These are phyloP conservation scores for Rhodofomes roseus DNA, from an alignment of 1,284 basidiomycete genomes.

Conservation along the genomic window DNA sequence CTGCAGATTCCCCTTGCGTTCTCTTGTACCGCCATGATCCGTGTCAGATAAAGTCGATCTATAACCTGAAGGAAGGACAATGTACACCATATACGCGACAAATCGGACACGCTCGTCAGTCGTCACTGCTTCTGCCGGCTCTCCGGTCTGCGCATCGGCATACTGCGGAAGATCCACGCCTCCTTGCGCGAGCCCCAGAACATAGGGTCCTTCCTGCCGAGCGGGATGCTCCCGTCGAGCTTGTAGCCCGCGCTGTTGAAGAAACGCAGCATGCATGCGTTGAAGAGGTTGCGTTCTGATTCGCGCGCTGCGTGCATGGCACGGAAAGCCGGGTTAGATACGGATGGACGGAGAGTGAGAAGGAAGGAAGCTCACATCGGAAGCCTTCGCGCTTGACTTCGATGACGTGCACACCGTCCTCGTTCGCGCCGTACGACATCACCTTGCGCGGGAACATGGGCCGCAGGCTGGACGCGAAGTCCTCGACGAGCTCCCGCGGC, in stretches of 20 bases:
- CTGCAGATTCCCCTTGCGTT: neutral
- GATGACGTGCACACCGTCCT: slow-evolving; percentile 48
- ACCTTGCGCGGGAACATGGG: slow-evolving; percentile 45
- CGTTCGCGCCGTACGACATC: slow-evolving; percentile 41
- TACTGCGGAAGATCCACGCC: slow-evolving; percentile 42
- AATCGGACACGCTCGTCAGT: neutral
- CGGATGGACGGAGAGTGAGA: neutral
- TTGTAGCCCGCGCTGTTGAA: slow-evolving; percentile 38
- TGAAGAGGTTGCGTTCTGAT: slow-evolving; percentile 38
- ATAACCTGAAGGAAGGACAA: no score
- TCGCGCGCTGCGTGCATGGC: slow-evolving; percentile 26
- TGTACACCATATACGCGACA: neutral
- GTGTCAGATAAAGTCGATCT: neutral
- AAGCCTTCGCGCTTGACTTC: slow-evolving; percentile 35
- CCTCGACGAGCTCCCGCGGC: slow-evolving; percentile 32
- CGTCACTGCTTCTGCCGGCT: slow-evolving; percentile 7
- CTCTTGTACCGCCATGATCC: neutral
- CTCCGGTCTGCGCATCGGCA: slow-evolving; percentile 10
- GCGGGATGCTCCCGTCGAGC: slow-evolving; percentile 43
- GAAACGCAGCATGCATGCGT: slow-evolving; percentile 40
- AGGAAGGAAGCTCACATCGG: slow-evolving; percentile 31
- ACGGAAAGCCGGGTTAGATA: neutral
- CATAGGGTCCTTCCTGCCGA: slow-evolving; percentile 38
- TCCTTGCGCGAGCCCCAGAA: slow-evolving; percentile 41
- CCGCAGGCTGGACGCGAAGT: slow-evolving; percentile 25